Evolutionary conservation across 1,139 yeast genomes (phyloP).

Genomic region (Pichia sp.): DNA sequence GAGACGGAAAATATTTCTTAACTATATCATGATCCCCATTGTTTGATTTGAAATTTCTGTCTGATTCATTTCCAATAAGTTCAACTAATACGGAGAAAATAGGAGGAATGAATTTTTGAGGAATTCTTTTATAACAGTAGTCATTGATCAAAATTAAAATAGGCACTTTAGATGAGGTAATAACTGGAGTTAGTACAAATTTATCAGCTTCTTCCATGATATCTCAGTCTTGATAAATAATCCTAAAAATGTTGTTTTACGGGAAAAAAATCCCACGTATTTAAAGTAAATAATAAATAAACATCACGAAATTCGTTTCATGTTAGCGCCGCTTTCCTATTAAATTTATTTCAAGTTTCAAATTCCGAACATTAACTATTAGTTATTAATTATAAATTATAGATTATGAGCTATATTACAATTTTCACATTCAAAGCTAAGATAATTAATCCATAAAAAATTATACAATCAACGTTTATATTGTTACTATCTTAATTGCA

Average conservation of each 20-base stretch:
- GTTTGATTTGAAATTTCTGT: not conserved
- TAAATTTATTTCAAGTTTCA: too few species aligned
- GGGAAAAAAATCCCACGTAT: not conserved
- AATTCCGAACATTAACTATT: too few species aligned
- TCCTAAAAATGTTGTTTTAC: not conserved
- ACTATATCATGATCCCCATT: slow-evolving; percentile 21
- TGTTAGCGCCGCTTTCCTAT: not conserved
- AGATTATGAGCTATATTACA: too few species aligned
- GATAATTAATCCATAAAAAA: not conserved
- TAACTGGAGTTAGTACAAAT: slow-evolving; percentile 28
- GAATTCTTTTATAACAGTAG: slow-evolving; percentile 33
- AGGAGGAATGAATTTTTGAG: slow-evolving; percentile 31
- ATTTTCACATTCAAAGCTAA: not conserved
- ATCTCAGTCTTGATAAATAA: not conserved
- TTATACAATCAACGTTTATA: not conserved
- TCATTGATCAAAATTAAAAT: slow-evolving; percentile 33
- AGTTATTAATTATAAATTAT: too few species aligned
- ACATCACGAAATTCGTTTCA: not conserved
- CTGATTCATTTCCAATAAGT: slow-evolving; percentile 29
- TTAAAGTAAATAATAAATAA: not conserved
- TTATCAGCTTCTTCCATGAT: slow-evolving; percentile 1
- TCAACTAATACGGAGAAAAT: slow-evolving; percentile 32
- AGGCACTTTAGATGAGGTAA: slow-evolving; percentile 35
- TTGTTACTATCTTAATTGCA: slow-evolving; percentile 35
- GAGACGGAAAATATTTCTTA: slow-evolving; percentile 23